Base-by-base conservation (phyloP, 108 stramenopile genomes). In the Skeletonema potamos region DNA sequence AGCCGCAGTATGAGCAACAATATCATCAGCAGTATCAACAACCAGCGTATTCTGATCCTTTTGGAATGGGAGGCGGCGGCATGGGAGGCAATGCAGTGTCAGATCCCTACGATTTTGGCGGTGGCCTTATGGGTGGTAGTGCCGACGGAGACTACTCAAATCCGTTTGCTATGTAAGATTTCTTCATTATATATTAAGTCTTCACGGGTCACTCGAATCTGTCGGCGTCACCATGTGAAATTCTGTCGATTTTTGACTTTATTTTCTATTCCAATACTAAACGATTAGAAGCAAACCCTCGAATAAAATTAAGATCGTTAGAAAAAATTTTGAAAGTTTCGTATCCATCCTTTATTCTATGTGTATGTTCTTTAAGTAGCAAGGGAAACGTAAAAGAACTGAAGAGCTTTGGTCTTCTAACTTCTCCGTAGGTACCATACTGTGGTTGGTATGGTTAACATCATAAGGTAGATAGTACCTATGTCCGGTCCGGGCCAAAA, bases 111-210 rank as follows among this genome's bases (percentile, higher is more conserved):
- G n/a, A n/a, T n/a, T n/a, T n/a, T 48, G 70, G 60, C 3, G 68
- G 68, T 54, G 76, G 63, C 26, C 29, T 70, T 18, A 69, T 77
- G 68, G 76, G 76, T 9, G 62, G 62, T 12, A 55, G 27, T 29
- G 20, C 62, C 37, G 58, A 69, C 46, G 71, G 60, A 63, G 78
- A 70, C n/a, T 79, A 79, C 36, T 22, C 28, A 22, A 79, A 79
- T 70, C 78, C 78, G 4, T 79, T 79, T 34, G 70, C 65, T 2
- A 78, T 78, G 65, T 51, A 58, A 34, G 20, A 9, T 18, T 37
- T 30, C 22, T 17, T 22, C 22, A 22, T 22, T 22, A 51, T 22
- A n/a, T n/a, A n/a, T n/a, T n/a, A 37, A 41, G 39, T 41, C 15
- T 2, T 15, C 37, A 39, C 2, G 39, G 39, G 39, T 41, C 39